A percentile compares a stretch with the other conserved stretches of the same genome.
phyloP scores from a whole-genome alignment of 2,329 filamentous ascomycete genomes.

The Verticillium zaregamsianum region DNA sequence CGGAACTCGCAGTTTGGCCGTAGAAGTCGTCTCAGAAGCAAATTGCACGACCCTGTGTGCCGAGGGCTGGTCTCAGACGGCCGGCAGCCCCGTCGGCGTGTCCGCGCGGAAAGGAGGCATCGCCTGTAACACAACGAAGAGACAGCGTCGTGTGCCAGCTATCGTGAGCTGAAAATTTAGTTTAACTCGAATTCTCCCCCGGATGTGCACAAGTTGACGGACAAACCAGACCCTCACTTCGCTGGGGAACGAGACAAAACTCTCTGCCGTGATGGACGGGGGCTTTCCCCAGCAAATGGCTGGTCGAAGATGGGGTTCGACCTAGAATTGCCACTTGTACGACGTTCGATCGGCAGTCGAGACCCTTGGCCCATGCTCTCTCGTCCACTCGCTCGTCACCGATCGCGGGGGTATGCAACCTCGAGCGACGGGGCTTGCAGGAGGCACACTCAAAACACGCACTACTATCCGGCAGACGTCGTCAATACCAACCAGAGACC shows the following conservation, averaged over 20 bases:
- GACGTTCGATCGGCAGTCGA: not conserved
- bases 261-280: not conserved
- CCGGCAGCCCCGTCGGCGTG: not conserved
- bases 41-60: not conserved
- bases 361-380: not conserved
- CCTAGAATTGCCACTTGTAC: not conserved
- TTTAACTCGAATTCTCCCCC: not conserved
- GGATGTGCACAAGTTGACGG: not conserved
- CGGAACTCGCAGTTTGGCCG: too few relatives aligned
- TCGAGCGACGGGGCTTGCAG: not conserved
- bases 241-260: not conserved
- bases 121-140: not conserved
- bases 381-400: not conserved
- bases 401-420: not conserved
- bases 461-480: not conserved
- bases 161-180: not conserved
- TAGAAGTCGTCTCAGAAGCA: too few relatives aligned
- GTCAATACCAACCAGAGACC: not conserved
- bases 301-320: not conserved
- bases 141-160: not conserved
- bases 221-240: not conserved
- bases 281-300: not conserved
- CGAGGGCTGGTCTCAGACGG: not conserved
- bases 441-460: not conserved
- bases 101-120: not conserved